These are phyloP conservation scores for Fusarium tjaetaba DNA, from an alignment of 2,329 filamentous ascomycete genomes.

Conservation along the genomic window DNA sequence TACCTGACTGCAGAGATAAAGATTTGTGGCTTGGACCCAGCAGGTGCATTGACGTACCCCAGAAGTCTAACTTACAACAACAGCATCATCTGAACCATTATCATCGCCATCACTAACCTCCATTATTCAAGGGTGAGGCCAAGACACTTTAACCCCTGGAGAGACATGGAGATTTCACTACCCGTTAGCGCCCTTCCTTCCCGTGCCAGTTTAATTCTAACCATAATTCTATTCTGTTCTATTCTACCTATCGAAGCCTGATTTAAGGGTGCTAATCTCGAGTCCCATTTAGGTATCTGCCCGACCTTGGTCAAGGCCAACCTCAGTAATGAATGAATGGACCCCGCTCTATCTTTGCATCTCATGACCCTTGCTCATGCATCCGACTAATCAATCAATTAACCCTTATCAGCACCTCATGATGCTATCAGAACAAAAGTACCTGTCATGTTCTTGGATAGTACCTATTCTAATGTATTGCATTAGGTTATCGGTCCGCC, in stretches of 20 bases:
- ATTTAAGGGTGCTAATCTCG: neutral
- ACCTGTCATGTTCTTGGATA: constrained; percentile 10
- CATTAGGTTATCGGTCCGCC: constrained; percentile 27
- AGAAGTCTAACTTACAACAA: constrained; percentile 14
- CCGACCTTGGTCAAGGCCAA: neutral
- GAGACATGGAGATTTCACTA: neutral
- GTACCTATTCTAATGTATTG: neutral
- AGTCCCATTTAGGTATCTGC: neutral
- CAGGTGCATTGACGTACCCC: constrained; percentile 2
- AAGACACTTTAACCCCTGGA: constrained; percentile 1
- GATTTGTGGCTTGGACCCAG: constrained; percentile 18
- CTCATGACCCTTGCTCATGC: constrained; percentile 16
- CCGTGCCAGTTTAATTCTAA: neutral
- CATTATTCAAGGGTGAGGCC: neutral
- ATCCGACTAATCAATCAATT: constrained; percentile 10
- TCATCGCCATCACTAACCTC: neutral
- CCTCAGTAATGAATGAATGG: neutral
- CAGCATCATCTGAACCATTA: neutral
- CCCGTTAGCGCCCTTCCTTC: neutral
- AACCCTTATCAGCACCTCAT: constrained; percentile 26
- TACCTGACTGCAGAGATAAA: constrained; percentile 12
- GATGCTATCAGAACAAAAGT: constrained; percentile 26
- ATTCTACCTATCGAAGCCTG: neutral
- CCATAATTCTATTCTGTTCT: neutral
- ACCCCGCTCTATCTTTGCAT: constrained; percentile 9